These are phyloP conservation scores for Zygoascus tannicola DNA, from an alignment of 805 yeast species.

Conservation along the genomic window DNA sequence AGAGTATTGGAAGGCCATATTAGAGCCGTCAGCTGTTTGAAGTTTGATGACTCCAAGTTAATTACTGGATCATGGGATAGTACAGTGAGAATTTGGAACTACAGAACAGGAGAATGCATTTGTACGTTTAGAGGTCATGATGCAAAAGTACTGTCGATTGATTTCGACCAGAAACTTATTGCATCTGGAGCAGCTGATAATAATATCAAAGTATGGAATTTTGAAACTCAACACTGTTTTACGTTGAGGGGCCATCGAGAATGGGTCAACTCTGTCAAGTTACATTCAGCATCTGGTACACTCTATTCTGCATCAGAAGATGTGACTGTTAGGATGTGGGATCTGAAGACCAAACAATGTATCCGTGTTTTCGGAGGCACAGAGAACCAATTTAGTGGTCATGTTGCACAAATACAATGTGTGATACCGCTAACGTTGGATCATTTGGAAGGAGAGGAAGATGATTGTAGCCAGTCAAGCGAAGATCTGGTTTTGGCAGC, in stretches of 20 bases:
- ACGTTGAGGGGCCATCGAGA: slow-evolving; percentile 90
- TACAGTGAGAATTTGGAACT: slow-evolving; percentile 93
- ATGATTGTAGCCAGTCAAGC: slow-evolving; percentile 6
- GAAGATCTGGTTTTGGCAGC: not conserved
- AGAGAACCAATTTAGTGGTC: slow-evolving; percentile 45
- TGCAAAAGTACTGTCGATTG: slow-evolving; percentile 77
- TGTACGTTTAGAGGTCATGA: slow-evolving; percentile 91
- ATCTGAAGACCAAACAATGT: slow-evolving; percentile 69
- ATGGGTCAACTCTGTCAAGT: slow-evolving; percentile 83
- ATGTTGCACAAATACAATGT: slow-evolving; percentile 88
- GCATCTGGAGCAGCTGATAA: slow-evolving; percentile 91
- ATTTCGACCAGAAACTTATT: slow-evolving; percentile 69
- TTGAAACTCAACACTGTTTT: slow-evolving; percentile 83
- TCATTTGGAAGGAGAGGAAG: slow-evolving; percentile 40
- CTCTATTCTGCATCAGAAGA: slow-evolving; percentile 88
- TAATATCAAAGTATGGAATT: slow-evolving; percentile 94
- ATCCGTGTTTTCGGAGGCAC: slow-evolving; percentile 65
- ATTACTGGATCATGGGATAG: slow-evolving; percentile 89
- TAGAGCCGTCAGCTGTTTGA: slow-evolving; percentile 76
- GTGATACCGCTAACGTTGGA: slow-evolving; percentile 77
- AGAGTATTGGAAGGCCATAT: slow-evolving; percentile 82
- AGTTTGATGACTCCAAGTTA: slow-evolving; percentile 79
- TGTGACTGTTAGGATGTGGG: slow-evolving; percentile 92
- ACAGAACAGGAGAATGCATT: slow-evolving; percentile 86
- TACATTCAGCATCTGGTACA: slow-evolving; percentile 69